Evolutionary conservation across 2,329 filamentous ascomycete species (phyloP), one percentile per base, ranked within the genome.

Genomic region (Aspergillus pseudotamarii): DNA sequence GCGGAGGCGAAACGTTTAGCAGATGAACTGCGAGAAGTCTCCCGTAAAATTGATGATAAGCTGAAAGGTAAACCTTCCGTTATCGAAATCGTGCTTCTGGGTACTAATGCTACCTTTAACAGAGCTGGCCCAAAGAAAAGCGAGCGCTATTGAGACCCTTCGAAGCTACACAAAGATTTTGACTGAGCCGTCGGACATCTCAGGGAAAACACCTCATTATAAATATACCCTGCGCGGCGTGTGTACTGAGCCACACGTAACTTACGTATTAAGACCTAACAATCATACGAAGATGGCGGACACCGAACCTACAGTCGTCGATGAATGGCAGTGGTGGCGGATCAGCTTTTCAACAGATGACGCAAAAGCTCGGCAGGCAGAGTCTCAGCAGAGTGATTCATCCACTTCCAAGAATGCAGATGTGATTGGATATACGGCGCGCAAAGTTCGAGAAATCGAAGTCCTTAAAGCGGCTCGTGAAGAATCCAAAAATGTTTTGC

Each of bases 141-240:
- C 79, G 59, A 73, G 79, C 62, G 75, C 78, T 34, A 70, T 76
- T 23, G 76, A 80, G 57, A 75, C 76, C 14, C 75, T 85, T 26
- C 77, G 79, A 36, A 70, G 71, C 46, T 79, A 83, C 63, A 80
- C 82, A 5, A 79, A 78, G 48, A 73, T 78, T 28, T 80, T 85
- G 64, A 85, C 82, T 9, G 77, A 80, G 19, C 76, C 79, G 8
- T 74, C 82, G 8, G 71, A 80, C 32, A 74, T 80, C 41, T 73
- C 73, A 16, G 72, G 77, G 14, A 72, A 80, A 41, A 71, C 78
- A 45, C 80, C 80, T 46, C 70, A 79, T 56, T 73, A 82, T 67
- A 82, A 80, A 57, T 89, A 89, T 70, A 83, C 82, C 1, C 79
- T 89, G 26, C 82, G 83, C 51, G 87, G 87, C 32, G 83, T 89